Conservation (phyloP, 805 yeast species). For the Groenewaldozyma salmanticensis region DNA sequence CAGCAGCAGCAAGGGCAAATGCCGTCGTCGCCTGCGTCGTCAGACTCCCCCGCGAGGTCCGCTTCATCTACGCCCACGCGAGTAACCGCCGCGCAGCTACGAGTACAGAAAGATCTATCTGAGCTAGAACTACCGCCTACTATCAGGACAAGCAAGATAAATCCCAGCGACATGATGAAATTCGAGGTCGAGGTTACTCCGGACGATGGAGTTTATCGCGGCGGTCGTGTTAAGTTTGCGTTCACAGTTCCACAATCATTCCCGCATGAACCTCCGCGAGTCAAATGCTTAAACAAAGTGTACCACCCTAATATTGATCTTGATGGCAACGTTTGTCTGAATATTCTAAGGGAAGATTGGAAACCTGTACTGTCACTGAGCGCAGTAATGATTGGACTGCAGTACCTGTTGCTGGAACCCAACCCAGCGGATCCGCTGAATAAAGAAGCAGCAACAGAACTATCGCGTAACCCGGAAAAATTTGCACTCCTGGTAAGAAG, state of each 20-base stretch:
- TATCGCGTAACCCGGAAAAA: conserved; percentile 30
- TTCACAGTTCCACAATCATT: conserved; percentile 58
- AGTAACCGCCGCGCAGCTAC: conserved; percentile 55
- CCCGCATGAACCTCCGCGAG: conserved; percentile 88
- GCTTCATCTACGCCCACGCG: conserved; percentile 16
- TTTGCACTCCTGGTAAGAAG: conserved; percentile 50
- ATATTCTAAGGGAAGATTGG: conserved; percentile 93
- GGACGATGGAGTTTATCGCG: conserved; percentile 58
- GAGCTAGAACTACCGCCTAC: conserved; percentile 57
- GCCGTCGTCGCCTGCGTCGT: too few species aligned
- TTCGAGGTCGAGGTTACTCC: conserved; percentile 53
- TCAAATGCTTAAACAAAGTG: conserved; percentile 30
- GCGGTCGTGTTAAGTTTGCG: conserved; percentile 64
- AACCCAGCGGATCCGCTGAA: conserved; percentile 89
- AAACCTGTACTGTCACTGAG: conserved; percentile 81
- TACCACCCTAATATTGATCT: conserved; percentile 92
- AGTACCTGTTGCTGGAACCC: conserved; percentile 81
- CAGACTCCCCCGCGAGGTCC: too few species aligned
- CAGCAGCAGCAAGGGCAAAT: conserved; percentile 26
- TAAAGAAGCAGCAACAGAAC: conserved; percentile 69
- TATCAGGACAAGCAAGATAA: conserved; percentile 41
- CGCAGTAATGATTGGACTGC: conserved; percentile 72
- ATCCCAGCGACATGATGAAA: conserved; percentile 49
- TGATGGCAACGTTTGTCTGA: conserved; percentile 85
- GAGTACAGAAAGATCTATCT: conserved; percentile 64